Evolutionary conservation across 192 early-diverging fungal genomes (phyloP), one percentile per base, ranked within the genome.

Genomic region (Pilobolus umbonatus): DNA sequence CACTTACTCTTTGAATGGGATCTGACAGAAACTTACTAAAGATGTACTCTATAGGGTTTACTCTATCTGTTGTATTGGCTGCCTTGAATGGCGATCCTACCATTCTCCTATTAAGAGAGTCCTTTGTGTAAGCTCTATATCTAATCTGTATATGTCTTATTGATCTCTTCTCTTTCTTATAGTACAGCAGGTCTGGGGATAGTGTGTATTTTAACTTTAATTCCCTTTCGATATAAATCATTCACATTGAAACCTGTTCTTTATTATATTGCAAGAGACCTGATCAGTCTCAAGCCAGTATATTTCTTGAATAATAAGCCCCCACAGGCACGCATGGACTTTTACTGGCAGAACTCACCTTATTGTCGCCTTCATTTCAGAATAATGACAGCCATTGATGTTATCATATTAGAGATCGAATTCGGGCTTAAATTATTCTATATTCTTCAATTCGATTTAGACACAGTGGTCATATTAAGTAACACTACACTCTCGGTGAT

Each of bases 61-160:
- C 68, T 48, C 30, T 78, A 26, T 69, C 73, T 3, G 73, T 64
- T 19, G 66, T 78, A 39, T 47, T 78, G 9, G 67, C 76, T 15
- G 51, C 65, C 4, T 36, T 72, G 12, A 63, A 75, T 35, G 57
- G 62, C 19, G 68, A 78, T 46, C 67, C 76, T 12, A 61, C 61
- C 35, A 31, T 75, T 22, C 46, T 75, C 10, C 55, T 78, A 47
- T 40, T 78, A 51, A 51, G 76, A 40, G 76, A 78, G 59, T 78
- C 76, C 8, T 53, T 69, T 60, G 64, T 75, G 57, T 61, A 62
- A 68, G 65, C 48, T 17, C 11, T 17, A 32, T 11, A 26, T 43
- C 28, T 25, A 26, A 14, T 24, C 15, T 36, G 12, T 21, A 57
- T 11, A 22, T 21, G 19, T 4, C 8, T 7, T 4, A 45, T 19